Conservation (phyloP, 805 yeast species). For the Candida pseudofarinosa region DNA sequence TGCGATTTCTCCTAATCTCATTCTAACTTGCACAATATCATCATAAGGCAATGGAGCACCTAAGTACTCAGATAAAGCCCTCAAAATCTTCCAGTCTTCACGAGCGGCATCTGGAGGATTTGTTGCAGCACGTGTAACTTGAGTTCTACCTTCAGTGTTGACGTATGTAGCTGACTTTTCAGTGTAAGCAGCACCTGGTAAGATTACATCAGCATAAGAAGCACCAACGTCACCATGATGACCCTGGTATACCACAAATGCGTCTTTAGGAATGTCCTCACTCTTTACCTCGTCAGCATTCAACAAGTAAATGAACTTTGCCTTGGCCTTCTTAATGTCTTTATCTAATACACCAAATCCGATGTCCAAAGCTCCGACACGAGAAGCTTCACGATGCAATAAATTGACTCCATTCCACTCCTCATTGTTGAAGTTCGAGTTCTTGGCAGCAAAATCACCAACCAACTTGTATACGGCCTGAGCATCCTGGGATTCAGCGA, state of each 20-base stretch:
- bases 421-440: slow-evolving; percentile 56
- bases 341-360: slow-evolving; percentile 62
- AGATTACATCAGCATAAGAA: slow-evolving; percentile 77
- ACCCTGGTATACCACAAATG: slow-evolving; percentile 86
- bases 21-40: slow-evolving; percentile 61
- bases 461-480: slow-evolving; percentile 55
- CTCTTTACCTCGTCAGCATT: slow-evolving; percentile 80
- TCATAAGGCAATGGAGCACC: slow-evolving; percentile 73
- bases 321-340: slow-evolving; percentile 44
- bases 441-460: slow-evolving; percentile 55
- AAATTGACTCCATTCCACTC: slow-evolving; percentile 82
- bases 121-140: slow-evolving; percentile 79
- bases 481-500: slow-evolving; percentile 64
- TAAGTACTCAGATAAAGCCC: slow-evolving; percentile 78
- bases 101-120: slow-evolving; percentile 87
- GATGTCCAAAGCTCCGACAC: slow-evolving; percentile 81
- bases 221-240: slow-evolving; percentile 93
- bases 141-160: slow-evolving; percentile 88
- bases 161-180: slow-evolving; percentile 82
- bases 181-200: slow-evolving; percentile 87
- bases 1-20: slow-evolving; percentile 69
- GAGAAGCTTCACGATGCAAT: slow-evolving; percentile 82
- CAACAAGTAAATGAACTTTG: slow-evolving; percentile 74
- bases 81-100: slow-evolving; percentile 85
- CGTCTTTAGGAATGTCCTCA: slow-evolving; percentile 71